Evolutionary conservation across 1,284 basidiomycete genomes (phyloP), one percentile per base, ranked within the genome.

Genomic region (Trichosporon faecale): DNA sequence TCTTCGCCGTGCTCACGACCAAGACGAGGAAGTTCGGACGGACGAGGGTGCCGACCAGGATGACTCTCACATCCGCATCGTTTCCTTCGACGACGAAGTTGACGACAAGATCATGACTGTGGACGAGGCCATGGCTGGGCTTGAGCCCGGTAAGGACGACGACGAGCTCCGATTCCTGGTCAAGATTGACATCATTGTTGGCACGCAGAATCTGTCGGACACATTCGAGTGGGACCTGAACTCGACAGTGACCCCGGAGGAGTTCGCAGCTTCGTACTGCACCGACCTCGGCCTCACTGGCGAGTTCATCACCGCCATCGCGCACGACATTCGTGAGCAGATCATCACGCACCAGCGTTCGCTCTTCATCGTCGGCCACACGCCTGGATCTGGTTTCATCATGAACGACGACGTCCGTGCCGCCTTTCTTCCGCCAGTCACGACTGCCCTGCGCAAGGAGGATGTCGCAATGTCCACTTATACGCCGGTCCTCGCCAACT

Each of bases 191-290:
- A 94, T 99, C 82, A 94, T 95, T 66, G 91, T 95, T 67, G 95
- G 95, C 35, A 90, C 91, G 21, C 90, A 95, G 85, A 95, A 97
- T 81, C 88, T 99, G 31, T 91, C 95, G 67, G 97, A 99, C 84
- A 93, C 95, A 78, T 97, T 99, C 79, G 97, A 99, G 81, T 99
- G 97, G 97, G 96, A 99, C 82, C 85, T 98, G 61, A 90, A 91
- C 77, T 86, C 88, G 40, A 85, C 87, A 64, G 90, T 92, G 1
- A 91, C 91, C 1, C 94, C 96, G 0, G 97, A 99, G 83, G 89
- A 91, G 66, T 99, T 99, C 83, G 94, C 96, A 8, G 91, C 92
- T 74, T 86, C 91, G 0, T 98, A 97, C 81, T 87, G 90, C 2
- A 88, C 88, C 27, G 97, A 99, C 77, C 85, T 99, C 18, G 97